Conservation (phyloP, 805 yeast species). For the Sugiyamaella americana region DNA sequence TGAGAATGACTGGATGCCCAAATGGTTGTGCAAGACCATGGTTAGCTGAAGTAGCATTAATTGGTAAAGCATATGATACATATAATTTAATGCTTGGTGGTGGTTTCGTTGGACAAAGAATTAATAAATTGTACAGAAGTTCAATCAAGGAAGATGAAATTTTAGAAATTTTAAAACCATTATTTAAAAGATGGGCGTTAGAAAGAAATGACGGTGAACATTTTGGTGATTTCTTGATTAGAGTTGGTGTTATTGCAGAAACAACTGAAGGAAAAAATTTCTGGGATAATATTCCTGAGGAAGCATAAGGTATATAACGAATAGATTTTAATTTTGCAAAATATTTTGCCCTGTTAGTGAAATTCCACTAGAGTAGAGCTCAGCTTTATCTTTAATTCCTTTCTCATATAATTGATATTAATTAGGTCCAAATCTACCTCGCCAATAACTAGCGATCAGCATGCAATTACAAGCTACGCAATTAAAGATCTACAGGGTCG, state of each 20-base stretch:
- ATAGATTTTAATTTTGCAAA: too few species aligned
- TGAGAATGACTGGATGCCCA: conserved; percentile 99
- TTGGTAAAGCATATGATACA: conserved; percentile 91
- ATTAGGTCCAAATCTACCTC: too few species aligned
- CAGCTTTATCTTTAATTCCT: too few species aligned
- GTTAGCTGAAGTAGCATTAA: conserved; percentile 93
- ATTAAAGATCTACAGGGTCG: too few species aligned
- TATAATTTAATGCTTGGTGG: conserved; percentile 95
- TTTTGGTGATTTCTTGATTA: conserved; percentile 87
- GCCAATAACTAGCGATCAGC: too few species aligned
- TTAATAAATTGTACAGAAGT: conserved; percentile 82
- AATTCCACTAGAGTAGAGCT: too few species aligned
- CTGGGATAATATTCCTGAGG: conserved; percentile 90
- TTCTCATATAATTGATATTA: too few species aligned
- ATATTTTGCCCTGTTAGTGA: too few species aligned
- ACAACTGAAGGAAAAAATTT: conserved; percentile 87
- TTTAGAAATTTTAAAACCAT: conserved; percentile 65
- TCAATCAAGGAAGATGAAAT: conserved; percentile 90
- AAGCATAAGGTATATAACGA: conserved; percentile 40
- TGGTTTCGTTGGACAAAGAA: conserved; percentile 87
- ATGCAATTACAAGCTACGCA: too few species aligned
- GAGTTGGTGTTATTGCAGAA: conserved; percentile 82
- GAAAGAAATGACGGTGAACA: conserved; percentile 91
- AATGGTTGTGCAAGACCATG: conserved; percentile 99
- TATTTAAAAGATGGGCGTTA: conserved; percentile 90